These are phyloP conservation scores for Ophiocordyceps robertsii DNA, from an alignment of 2,329 filamentous ascomycete species.

Conservation along the genomic window DNA sequence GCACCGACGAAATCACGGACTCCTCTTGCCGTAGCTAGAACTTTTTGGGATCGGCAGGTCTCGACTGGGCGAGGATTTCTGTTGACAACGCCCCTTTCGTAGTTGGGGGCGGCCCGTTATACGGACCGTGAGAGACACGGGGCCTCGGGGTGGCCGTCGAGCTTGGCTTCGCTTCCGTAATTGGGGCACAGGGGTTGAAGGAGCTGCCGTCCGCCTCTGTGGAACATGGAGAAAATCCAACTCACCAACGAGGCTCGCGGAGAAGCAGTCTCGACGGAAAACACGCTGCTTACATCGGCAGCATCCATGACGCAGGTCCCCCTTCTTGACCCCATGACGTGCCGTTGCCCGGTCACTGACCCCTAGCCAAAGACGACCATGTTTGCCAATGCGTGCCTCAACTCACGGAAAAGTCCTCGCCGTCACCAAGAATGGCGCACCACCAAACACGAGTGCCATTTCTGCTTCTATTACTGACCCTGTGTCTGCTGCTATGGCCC, in stretches of 20 bases:
- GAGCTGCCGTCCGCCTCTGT: not conserved
- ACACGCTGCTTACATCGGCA: constrained; percentile 46
- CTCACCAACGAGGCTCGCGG: constrained; percentile 20
- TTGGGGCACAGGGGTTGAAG: no score
- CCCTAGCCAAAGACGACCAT: no score
- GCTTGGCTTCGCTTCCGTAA: no score
- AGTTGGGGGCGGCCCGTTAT: constrained; percentile 46
- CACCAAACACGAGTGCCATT: no score
- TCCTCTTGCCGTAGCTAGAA: constrained; percentile 64
- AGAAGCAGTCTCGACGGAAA: constrained; percentile 36
- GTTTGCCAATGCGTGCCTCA: not conserved
- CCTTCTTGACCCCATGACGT: not conserved
- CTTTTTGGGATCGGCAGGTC: constrained; percentile 48
- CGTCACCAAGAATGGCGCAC: no score
- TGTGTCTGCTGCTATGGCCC: no score
- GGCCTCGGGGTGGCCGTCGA: constrained; percentile 28
- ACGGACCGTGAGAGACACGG: constrained; percentile 55
- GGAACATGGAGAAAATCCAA: not conserved
- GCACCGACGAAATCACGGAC: no score
- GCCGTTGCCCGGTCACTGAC: no score
- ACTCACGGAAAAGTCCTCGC: no score
- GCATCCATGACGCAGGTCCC: constrained; percentile 43
- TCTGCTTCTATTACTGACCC: no score
- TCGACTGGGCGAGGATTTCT: constrained; percentile 38
- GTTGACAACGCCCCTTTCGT: constrained; percentile 57